Evolutionary conservation across 192 early-diverging fungal genomes (phyloP).

Genomic region (Coemansia sp.): DNA sequence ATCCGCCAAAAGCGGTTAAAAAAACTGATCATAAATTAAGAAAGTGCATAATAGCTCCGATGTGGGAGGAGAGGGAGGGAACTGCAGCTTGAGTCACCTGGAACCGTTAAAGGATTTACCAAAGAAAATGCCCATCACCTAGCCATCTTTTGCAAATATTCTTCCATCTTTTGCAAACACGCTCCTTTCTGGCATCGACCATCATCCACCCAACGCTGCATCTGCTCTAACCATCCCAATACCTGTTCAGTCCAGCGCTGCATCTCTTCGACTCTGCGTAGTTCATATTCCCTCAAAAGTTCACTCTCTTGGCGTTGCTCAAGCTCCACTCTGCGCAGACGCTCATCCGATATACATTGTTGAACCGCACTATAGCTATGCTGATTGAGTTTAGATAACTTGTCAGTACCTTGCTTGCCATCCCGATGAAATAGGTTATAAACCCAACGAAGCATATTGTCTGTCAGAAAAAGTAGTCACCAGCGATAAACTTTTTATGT

Average conservation of each 20-base stretch:
- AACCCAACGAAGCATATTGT: not conserved
- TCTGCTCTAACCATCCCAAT: not conserved
- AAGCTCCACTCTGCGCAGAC: not conserved
- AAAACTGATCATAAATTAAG: no score
- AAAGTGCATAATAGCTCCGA: no score
- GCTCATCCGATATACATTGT: not conserved
- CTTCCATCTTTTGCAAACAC: not conserved
- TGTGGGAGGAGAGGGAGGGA: no score
- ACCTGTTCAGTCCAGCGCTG: not conserved
- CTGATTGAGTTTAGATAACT: not conserved
- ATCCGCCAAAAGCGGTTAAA: not conserved
- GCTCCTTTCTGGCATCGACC: not conserved
- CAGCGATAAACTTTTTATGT: no score
- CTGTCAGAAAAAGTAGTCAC: not conserved
- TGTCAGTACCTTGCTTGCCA: not conserved
- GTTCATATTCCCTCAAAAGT: not conserved
- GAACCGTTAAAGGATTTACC: no score
- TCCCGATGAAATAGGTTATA: not conserved
- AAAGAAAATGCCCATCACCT: not conserved
- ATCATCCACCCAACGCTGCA: not conserved
- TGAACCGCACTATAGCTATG: not conserved
- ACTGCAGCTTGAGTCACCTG: no score
- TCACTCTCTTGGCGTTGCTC: not conserved
- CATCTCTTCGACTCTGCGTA: not conserved
- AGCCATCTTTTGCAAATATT: not conserved